phyloP scores from a whole-genome alignment of 768 basidiomycete species.

The Pulveroboletus sp. region DNA sequence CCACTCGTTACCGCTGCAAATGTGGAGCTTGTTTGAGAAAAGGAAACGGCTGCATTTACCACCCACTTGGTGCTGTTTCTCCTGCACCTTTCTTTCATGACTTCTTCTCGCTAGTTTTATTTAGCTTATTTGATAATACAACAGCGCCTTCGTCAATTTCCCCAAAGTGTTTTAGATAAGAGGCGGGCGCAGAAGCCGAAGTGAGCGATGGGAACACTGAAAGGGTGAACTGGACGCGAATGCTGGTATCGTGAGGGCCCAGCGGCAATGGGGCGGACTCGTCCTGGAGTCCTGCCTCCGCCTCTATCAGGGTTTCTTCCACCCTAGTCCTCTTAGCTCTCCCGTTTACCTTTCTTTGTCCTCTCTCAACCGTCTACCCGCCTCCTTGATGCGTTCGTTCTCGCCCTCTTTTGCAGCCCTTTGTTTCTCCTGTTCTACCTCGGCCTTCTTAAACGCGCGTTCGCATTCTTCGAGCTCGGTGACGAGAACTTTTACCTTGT shows the following conservation, averaged over 20 bases:
- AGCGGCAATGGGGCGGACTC: constrained; percentile 54
- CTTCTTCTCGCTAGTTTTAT: constrained; percentile 46
- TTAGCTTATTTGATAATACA: constrained; percentile 64
- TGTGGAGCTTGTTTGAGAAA: constrained; percentile 70
- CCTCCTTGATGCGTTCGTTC: constrained; percentile 71
- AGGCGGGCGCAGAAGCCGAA: constrained; percentile 19
- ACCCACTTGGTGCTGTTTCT: constrained; percentile 46
- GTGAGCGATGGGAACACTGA: constrained; percentile 41
- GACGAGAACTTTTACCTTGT: constrained; percentile 68
- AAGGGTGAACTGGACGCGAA: constrained; percentile 66
- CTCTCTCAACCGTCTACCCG: constrained; percentile 64
- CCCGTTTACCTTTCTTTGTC: constrained; percentile 55
- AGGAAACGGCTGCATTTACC: constrained; percentile 71
- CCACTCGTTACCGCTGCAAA: constrained; percentile 70
- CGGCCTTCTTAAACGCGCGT: constrained; percentile 68
- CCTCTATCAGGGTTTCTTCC: constrained; percentile 24
- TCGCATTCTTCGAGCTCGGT: constrained; percentile 80
- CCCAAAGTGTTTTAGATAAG: constrained; percentile 59
- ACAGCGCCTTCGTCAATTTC: constrained; percentile 58
- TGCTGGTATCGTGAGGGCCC: constrained; percentile 69
- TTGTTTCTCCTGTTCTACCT: constrained; percentile 57
- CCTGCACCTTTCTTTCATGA: constrained; percentile 22
- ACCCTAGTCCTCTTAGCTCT: constrained; percentile 35
- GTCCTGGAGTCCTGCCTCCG: constrained; percentile 33
- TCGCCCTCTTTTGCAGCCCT: constrained; percentile 52